Conservation (phyloP, 495 filamentous ascomycete species). For the Lophiostoma macrostomum region DNA sequence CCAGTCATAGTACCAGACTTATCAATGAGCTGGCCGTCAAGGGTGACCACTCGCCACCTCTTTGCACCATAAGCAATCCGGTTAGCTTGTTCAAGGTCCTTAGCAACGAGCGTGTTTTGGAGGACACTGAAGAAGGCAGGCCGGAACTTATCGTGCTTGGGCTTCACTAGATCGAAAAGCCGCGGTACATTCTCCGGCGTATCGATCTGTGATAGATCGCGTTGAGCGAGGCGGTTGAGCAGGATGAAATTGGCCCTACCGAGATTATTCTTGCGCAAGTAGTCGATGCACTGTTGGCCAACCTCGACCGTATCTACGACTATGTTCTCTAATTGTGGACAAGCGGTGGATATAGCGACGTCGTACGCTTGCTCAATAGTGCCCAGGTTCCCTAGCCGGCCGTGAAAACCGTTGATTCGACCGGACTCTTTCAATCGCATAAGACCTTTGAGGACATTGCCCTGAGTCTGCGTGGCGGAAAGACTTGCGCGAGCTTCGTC, state of each 20-base stretch:
- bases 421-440: conserved; percentile 96
- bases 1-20: conserved; percentile 98
- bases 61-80: conserved; percentile 90
- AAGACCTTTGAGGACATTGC: conserved; percentile 84
- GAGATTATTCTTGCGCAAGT: conserved; percentile 93
- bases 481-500: conserved; percentile 91
- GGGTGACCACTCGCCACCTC: conserved; percentile 92
- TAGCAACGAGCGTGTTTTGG: conserved; percentile 89
- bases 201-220: conserved; percentile 71
- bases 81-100: conserved; percentile 89
- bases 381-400: conserved; percentile 91
- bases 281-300: conserved; percentile 96
- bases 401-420: conserved; percentile 93
- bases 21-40: conserved; percentile 93
- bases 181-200: conserved; percentile 91
- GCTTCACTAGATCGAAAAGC: conserved; percentile 87
- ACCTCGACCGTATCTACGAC: conserved; percentile 93
- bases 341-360: conserved; percentile 94
- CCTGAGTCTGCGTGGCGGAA: conserved; percentile 83
- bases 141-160: conserved; percentile 81
- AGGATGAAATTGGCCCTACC: conserved; percentile 97
- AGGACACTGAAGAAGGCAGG: conserved; percentile 92
- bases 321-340: conserved; percentile 85
- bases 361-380: conserved; percentile 93
- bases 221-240: conserved; percentile 75